A percentile compares a stretch with the other conserved stretches of the same genome.
These are phyloP conservation scores for Lactifluus subvellereus DNA, from an alignment of 768 basidiomycete genomes.

Conservation along the genomic window DNA sequence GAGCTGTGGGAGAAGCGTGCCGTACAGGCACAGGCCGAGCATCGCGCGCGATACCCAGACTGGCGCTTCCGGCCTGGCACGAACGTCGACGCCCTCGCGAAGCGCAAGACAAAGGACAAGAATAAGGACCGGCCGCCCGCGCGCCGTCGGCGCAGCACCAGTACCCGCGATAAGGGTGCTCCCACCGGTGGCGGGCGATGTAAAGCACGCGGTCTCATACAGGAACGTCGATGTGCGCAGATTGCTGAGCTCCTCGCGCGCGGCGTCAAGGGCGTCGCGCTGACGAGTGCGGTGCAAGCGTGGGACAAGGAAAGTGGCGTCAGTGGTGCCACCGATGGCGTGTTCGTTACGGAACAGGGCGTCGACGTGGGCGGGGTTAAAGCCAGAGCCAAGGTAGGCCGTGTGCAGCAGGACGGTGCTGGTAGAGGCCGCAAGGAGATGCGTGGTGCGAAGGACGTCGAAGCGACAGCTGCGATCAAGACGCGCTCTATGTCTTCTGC, in stretches of 20 bases:
- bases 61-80: constrained; percentile 76
- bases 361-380: background rate
- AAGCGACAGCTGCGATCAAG: background rate
- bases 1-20: constrained; percentile 76
- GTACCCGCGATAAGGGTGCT: constrained; percentile 30
- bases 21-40: constrained; percentile 63
- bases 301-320: constrained; percentile 40
- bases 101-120: constrained; percentile 29
- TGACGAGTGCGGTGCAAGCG: constrained; percentile 57
- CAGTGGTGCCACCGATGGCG: constrained; percentile 29
- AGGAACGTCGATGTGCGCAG: constrained; percentile 53
- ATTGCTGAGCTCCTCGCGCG: constrained; percentile 61
- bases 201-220: constrained; percentile 42
- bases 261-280: constrained; percentile 58
- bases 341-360: constrained; percentile 15
- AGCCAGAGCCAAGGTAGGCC: background rate
- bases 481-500: constrained; percentile 21
- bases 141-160: constrained; percentile 31
- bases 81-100: constrained; percentile 34
- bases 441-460: background rate
- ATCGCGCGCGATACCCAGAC: constrained; percentile 68
- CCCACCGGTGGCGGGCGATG: background rate
- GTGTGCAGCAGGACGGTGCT: background rate
- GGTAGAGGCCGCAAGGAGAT: constrained; percentile 3
- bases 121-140: constrained; percentile 39